Evolutionary conservation across 768 basidiomycete genomes (phyloP).

Genomic region (Neoboletus subvelutipes): DNA sequence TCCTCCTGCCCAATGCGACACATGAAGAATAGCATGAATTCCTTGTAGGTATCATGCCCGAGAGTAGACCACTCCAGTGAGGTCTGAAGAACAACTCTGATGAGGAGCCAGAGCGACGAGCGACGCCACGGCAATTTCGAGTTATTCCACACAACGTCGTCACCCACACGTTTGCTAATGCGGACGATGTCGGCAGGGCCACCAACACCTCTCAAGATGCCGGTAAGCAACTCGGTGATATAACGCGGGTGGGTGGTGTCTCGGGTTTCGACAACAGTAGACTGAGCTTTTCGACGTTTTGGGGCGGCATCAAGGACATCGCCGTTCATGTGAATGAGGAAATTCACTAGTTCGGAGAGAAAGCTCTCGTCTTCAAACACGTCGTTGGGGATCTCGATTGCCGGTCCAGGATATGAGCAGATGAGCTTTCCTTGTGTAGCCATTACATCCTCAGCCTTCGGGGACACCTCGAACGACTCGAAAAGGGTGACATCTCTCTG

Average conservation of each 20-base stretch:
- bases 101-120: constrained; percentile 37
- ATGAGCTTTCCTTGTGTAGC: constrained; percentile 41
- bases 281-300: constrained; percentile 38
- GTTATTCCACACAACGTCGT: constrained; percentile 28
- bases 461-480: constrained; percentile 39
- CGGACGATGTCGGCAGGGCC: constrained; percentile 24
- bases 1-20: neutral
- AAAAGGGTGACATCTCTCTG: constrained; percentile 30
- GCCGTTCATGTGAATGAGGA: constrained; percentile 27
- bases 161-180: constrained; percentile 22
- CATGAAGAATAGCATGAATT: constrained; percentile 46
- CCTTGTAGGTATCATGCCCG: constrained; percentile 39
- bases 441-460: constrained; percentile 37
- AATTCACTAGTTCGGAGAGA: constrained; percentile 35
- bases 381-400: constrained; percentile 35
- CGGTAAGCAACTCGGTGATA: constrained; percentile 48
- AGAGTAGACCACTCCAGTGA: constrained; percentile 13
- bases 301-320: constrained; percentile 14
- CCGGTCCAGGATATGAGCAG: constrained; percentile 47
- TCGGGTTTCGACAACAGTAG: constrained; percentile 36
- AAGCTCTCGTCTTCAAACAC: constrained; percentile 33
- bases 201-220: constrained; percentile 44
- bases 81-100: constrained; percentile 35
- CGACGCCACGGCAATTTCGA: constrained; percentile 34
- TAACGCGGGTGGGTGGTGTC: constrained; percentile 46